Base-by-base conservation (phyloP, 768 basidiomycete species). In the Leucosporidium scottii region DNA sequence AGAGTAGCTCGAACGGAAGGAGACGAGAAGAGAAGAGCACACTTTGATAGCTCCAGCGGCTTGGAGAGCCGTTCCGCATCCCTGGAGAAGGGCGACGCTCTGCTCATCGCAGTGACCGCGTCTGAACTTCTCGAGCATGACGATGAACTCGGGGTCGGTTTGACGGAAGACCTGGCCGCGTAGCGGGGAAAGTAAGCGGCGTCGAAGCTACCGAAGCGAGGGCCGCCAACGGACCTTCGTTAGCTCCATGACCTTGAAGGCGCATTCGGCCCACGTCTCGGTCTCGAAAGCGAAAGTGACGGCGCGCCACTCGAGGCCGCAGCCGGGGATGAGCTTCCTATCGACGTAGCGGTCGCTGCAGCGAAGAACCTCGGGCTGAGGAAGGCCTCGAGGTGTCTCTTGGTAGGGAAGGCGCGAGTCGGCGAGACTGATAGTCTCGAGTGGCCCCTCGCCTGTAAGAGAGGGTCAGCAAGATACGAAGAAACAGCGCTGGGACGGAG, bases 271-370 rank as follows among this genome's bases (percentile, higher is more conserved):
- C 71, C 79, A 80, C 2, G 66, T 72, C 25, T 72, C 59, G 1
- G 79, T 78, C 61, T 80, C 77, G 64, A 80, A 80, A 2, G 74
- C 77, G 50, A 78, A 80, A 2, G 6, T 0, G 36, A n/a, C 15
- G 13, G 21, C n/a, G 57, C 47, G 31, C 54, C 64, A 21, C 28
- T 55, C 18, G 13, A 23, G 39, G 15, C 39, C 39, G 15, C 39
- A 44, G 39, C 39, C 39, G 8, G 39, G 39, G 13, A 17, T 44
- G 10, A 44, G 8, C 39, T 44, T 44, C 10, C 39, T 17, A 2
- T 17, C 39, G 39, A 44, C 39, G 39, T 9, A 44, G 13, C 39
- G 39, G 15, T 44, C 39, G 39, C 39, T 44, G 15, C 39, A 44
- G 39, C 39, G 39, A 13, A 44, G 39, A 2, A 44, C 39, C 15